phyloP scores from a whole-genome alignment of 306 rosid genomes.

The Lathyrus aphaca region DNA sequence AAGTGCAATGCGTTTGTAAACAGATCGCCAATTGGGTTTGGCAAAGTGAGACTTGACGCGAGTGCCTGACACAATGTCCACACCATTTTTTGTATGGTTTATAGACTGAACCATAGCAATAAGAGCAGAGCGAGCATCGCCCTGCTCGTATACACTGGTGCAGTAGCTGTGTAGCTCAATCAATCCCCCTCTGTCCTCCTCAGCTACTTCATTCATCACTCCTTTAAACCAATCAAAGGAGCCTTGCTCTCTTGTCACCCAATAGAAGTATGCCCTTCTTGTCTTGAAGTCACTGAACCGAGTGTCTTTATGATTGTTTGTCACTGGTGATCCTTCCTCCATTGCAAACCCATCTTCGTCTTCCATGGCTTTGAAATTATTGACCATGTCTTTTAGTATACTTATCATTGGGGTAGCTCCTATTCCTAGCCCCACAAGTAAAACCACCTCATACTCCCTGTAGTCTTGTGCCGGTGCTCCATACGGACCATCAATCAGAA shows the following conservation, averaged over 20 bases:
- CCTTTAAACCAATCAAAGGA: slow-evolving; percentile 76
- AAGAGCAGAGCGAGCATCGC: slow-evolving; percentile 80
- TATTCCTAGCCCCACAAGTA: slow-evolving; percentile 74
- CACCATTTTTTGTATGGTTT: slow-evolving; percentile 62
- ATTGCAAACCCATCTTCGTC: slow-evolving; percentile 41
- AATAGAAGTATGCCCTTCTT: slow-evolving; percentile 64
- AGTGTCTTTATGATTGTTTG: slow-evolving; percentile 12
- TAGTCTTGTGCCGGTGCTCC: slow-evolving; percentile 83
- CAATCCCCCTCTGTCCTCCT: slow-evolving; percentile 52
- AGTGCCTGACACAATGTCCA: slow-evolving; percentile 72
- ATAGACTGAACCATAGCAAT: slow-evolving; percentile 68
- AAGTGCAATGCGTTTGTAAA: slow-evolving; percentile 64
- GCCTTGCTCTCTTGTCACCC: slow-evolving; percentile 75
- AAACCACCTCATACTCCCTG: slow-evolving; percentile 63
- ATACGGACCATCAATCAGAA: slow-evolving; percentile 70
- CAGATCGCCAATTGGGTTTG: slow-evolving; percentile 70
- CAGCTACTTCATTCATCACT: slow-evolving; percentile 70
- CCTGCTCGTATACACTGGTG: slow-evolving; percentile 73
- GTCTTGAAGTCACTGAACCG: slow-evolving; percentile 49
- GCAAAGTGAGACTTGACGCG: slow-evolving; percentile 74
- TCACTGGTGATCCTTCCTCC: slow-evolving; percentile 45
- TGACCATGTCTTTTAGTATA: slow-evolving; percentile 66
- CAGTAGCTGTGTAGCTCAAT: slow-evolving; percentile 76
- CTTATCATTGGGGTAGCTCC: slow-evolving; percentile 84
- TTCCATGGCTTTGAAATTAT: slow-evolving; percentile 55